Evolutionary conservation across 768 basidiomycete species (phyloP).

Genomic region (Lactarius quietus): DNA sequence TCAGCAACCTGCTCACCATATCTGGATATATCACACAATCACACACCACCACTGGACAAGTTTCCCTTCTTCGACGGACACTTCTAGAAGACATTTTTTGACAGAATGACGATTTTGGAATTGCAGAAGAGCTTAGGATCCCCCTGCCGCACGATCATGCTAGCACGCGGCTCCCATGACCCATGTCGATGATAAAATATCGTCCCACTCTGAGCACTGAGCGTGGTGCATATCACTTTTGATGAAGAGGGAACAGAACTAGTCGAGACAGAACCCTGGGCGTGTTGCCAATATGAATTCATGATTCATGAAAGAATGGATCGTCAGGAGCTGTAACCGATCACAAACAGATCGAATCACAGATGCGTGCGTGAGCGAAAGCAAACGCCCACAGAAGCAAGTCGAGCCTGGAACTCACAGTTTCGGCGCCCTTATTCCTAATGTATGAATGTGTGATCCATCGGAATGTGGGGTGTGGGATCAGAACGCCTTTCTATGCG

Average conservation of each 20-base stretch:
- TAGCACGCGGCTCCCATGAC: neutral
- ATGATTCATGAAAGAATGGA: slow-evolving; percentile 20
- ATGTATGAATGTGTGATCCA: neutral
- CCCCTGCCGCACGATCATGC: neutral
- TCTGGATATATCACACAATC: slow-evolving; percentile 23
- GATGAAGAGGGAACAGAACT: neutral
- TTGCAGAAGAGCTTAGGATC: neutral
- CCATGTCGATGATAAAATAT: slow-evolving; percentile 1
- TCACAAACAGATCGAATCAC: slow-evolving; percentile 19
- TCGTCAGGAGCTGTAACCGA: slow-evolving; percentile 25
- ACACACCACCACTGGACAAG: slow-evolving; percentile 19
- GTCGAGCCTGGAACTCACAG: neutral
- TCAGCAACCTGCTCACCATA: slow-evolving; percentile 22
- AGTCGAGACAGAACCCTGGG: neutral
- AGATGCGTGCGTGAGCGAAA: slow-evolving; percentile 15
- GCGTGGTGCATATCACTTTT: neutral
- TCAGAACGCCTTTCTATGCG: slow-evolving; percentile 1
- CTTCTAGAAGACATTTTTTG: slow-evolving; percentile 22
- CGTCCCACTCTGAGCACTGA: neutral
- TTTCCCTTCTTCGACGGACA: slow-evolving; percentile 24
- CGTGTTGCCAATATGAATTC: slow-evolving; percentile 9
- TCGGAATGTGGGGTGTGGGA: slow-evolving; percentile 3
- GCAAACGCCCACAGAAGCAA: slow-evolving; percentile 18
- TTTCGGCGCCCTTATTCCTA: neutral
- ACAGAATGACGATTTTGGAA: slow-evolving; percentile 10